phyloP scores from a whole-genome alignment of 192 early-diverging fungal species.

The Lunasporangiospora selenospora region DNA sequence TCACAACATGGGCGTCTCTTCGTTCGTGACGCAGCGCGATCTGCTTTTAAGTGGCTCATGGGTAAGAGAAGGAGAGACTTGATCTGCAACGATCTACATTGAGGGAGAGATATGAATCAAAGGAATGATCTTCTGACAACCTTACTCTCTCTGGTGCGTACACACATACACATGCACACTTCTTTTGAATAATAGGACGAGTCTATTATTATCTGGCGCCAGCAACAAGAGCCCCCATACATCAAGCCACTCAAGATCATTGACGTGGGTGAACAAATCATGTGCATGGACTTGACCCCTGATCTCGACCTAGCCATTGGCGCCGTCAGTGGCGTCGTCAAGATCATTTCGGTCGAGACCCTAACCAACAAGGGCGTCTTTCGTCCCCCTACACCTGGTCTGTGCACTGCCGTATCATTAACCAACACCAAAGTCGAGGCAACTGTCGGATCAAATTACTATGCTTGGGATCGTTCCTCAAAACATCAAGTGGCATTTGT shows the following conservation, averaged over 20 bases:
- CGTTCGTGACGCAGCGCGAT: conserved; percentile 11
- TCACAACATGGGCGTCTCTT: conserved; percentile 34
- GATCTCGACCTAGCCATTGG: conserved; percentile 27
- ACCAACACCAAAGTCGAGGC: conserved; percentile 23
- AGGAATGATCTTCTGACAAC: no score
- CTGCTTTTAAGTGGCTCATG: conserved; percentile 39
- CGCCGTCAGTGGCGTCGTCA: conserved; percentile 28
- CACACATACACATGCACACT: no score
- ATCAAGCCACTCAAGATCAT: conserved; percentile 31
- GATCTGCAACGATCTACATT: no score
- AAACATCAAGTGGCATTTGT: conserved; percentile 14
- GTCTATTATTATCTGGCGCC: conserved; percentile 27
- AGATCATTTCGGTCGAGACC: conserved; percentile 29
- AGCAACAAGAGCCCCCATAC: conserved; percentile 16
- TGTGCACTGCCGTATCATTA: conserved; percentile 26
- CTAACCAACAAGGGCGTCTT: conserved; percentile 18
- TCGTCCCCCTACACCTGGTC: not conserved
- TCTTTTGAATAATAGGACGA: conserved; percentile 17
- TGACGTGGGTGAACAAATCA: conserved; percentile 37
- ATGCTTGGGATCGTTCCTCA: conserved; percentile 27
- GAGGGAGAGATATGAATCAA: no score
- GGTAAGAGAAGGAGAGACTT: no score
- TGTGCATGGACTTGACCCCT: conserved; percentile 25
- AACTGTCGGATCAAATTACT: conserved; percentile 27
- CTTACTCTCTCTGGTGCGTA: no score